Evolutionary conservation across 2,329 filamentous ascomycete genomes (phyloP).

Genomic region (Stemphylium beticola): DNA sequence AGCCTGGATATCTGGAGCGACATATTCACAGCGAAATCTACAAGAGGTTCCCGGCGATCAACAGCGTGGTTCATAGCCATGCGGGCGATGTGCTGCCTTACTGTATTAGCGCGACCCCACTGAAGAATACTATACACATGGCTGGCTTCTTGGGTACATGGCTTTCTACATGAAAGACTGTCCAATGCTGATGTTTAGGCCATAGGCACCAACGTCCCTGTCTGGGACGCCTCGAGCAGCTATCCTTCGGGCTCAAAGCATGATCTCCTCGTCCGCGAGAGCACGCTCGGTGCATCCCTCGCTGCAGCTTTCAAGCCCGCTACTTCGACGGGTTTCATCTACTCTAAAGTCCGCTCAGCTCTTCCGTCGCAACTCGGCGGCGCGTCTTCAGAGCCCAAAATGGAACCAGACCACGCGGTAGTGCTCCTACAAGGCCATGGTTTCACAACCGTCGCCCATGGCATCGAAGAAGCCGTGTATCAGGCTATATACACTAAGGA

Average conservation of each 20-base stretch:
- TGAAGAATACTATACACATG: constrained; percentile 50
- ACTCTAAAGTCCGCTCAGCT: constrained; percentile 47
- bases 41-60: constrained; percentile 52
- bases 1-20: constrained; percentile 50
- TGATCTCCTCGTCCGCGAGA: constrained; percentile 44
- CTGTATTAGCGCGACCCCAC: constrained; percentile 49
- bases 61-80: constrained; percentile 55
- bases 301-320: constrained; percentile 47
- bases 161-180: neutral
- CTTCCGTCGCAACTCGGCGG: constrained; percentile 45
- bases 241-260: constrained; percentile 41
- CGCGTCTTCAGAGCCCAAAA: constrained; percentile 33
- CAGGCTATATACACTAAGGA: constrained; percentile 53
- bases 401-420: constrained; percentile 45
- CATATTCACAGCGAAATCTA: constrained; percentile 56
- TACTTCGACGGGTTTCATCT: constrained; percentile 47
- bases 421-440: constrained; percentile 55
- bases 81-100: constrained; percentile 52
- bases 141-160: constrained; percentile 51
- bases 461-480: constrained; percentile 55
- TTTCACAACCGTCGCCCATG: constrained; percentile 51
- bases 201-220: constrained; percentile 42
- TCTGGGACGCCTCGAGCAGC: constrained; percentile 43
- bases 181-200: neutral
- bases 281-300: constrained; percentile 43